These are phyloP conservation scores for Vitis hybrid DNA, from an alignment of 177 flowering plant species.

Conservation along the genomic window DNA sequence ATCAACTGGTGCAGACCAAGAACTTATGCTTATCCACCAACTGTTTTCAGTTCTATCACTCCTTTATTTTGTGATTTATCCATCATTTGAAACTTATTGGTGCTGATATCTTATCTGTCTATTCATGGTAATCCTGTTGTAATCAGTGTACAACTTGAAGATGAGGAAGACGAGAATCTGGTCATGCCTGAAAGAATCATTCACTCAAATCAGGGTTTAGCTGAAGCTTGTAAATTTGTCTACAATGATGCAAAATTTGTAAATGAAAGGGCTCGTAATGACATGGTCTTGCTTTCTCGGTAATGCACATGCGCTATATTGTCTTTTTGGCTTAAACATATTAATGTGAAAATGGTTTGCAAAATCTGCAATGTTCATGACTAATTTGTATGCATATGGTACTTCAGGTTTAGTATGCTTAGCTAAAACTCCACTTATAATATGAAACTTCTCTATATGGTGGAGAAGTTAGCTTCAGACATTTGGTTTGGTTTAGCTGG, in stretches of 20 bases:
- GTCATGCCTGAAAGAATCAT: slow-evolving; percentile 25
- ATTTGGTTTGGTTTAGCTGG: no score
- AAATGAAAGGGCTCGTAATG: slow-evolving; percentile 91
- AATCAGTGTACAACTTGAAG: slow-evolving; percentile 38
- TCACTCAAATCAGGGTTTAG: slow-evolving; percentile 53
- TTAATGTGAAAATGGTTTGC: neutral
- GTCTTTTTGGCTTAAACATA: neutral
- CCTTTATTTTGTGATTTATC: neutral
- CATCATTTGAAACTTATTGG: neutral
- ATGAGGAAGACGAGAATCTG: slow-evolving; percentile 33
- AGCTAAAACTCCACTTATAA: neutral
- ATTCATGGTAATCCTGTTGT: slow-evolving; percentile 12
- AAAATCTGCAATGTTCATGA: neutral
- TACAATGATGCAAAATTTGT: slow-evolving; percentile 88
- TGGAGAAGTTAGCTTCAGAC: no score
- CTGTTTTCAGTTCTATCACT: neutral
- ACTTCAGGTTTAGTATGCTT: neutral
- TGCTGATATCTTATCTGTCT: slow-evolving; percentile 7
- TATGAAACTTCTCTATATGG: neutral
- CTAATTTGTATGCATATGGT: no score
- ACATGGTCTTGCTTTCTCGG: slow-evolving; percentile 90
- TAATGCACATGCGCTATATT: slow-evolving; percentile 25
- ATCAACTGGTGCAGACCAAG: neutral
- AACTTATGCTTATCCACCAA: neutral
- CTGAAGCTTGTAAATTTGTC: slow-evolving; percentile 76